Evolutionary conservation across 2,329 filamentous ascomycete species (phyloP), one percentile per base, ranked within the genome.

Genomic region (Pezicula carpinea): DNA sequence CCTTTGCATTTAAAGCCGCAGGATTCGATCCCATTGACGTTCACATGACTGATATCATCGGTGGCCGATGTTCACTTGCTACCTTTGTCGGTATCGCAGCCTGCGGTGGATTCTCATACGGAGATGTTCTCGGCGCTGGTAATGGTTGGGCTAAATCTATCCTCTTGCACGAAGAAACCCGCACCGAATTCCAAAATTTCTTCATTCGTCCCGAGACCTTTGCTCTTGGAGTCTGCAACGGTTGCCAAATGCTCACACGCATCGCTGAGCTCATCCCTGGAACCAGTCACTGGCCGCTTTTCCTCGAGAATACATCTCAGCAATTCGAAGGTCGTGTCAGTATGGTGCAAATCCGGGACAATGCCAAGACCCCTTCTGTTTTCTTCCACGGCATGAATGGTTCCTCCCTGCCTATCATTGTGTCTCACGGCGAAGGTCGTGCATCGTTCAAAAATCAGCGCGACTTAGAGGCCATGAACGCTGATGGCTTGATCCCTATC

Each of bases 51-150:
- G 92, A 97, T 59, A 83, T 97, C 47, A 82, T 89, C 19, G 82
- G 81, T 10, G 85, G 87, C 14, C 82, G 88, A 52, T 44, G 35
- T 11, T 90, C 88, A 0, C 82, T 99, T 7, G 77, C 83, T 34
- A 84, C 83, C 53, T 96, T 96, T 66, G 83, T 84, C 26, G 93
- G 93, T 56, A 77, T 97, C 39, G 93, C 92, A 31, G 90, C 90
- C n/a, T 95, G 91, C 55, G 93, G 93, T 64, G 93, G 93, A 42
- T 97, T 99, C 79, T 95, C 89, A 14, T 97, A 96, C 64, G 90
- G 90, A 53, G 73, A 76, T 53, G 87, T 92, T 32, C 79, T 97
- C 1, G 93, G 92, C 49, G 93, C 93, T n/a, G 93, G 93, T 44
- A 87, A 92, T 60, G 93, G 93, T 36, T 99, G 93, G 93, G 89